Evolutionary conservation across 164 flowering plant species (phyloP).

Genomic region (Vitis cinerea): DNA sequence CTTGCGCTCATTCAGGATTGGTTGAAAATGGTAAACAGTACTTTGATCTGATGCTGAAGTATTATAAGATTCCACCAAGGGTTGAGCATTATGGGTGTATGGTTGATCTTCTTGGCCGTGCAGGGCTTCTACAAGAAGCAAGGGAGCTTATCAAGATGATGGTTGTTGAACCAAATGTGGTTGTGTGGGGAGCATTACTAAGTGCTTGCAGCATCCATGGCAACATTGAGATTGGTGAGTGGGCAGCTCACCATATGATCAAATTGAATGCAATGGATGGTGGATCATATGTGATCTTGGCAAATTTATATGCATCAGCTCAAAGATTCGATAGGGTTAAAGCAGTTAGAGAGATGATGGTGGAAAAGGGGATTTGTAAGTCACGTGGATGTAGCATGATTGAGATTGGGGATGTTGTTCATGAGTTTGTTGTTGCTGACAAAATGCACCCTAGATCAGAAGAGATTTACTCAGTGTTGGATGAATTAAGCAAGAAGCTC

Average conservation of each 20-base stretch:
- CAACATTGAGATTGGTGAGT: too few relatives aligned
- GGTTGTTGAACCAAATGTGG: constrained; percentile 8
- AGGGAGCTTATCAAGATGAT: constrained; percentile 10
- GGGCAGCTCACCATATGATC: neutral
- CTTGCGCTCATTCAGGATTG: constrained; percentile 16
- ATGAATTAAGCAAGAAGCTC: constrained; percentile 10
- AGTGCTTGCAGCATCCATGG: too few relatives aligned
- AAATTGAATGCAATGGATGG: constrained; percentile 10
- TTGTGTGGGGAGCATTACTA: constrained; percentile 4
- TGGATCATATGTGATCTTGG: constrained; percentile 17
- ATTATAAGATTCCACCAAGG: constrained; percentile 5
- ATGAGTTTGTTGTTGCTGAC: constrained; percentile 17
- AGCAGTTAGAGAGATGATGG: constrained; percentile 14
- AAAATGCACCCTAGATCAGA: constrained; percentile 8
- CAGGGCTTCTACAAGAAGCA: constrained; percentile 15
- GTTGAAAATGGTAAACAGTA: constrained; percentile 9
- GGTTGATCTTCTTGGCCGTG: constrained; percentile 24
- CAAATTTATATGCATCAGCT: constrained; percentile 17
- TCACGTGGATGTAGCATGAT: constrained; percentile 20
- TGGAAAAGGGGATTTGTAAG: constrained; percentile 8
- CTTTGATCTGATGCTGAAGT: constrained; percentile 13
- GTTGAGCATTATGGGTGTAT: constrained; percentile 10
- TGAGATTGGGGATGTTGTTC: constrained; percentile 18
- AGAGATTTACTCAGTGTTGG: constrained; percentile 15
- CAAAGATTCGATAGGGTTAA: constrained; percentile 11